Base-by-base conservation (phyloP, 1,284 basidiomycete genomes). In the Tetrapyrgos nigripes region DNA sequence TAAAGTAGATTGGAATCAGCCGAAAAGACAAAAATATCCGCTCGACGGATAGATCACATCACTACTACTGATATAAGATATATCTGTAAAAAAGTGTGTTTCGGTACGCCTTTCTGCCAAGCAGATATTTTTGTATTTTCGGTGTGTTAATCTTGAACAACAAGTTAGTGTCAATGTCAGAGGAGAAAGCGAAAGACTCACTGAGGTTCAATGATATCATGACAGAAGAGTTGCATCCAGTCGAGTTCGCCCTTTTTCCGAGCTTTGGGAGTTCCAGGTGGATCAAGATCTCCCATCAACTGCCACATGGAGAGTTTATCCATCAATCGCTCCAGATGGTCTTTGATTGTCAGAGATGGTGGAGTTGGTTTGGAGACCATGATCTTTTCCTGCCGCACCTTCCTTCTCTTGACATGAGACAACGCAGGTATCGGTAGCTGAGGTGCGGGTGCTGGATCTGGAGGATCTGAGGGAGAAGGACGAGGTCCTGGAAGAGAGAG, bases 271-370 rank as follows among this genome's bases (percentile, higher is more conserved):
- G 35, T 50, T 17, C 58, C 46, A 56, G 60, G 66, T 37, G 60
- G 70, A 31, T 78, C 77, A 55, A 83, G 67, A 14, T 73, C 71
- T 11, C 68, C 72, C 62, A 86, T 74, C 11, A 92, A 80, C 65
- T 92, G 90, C 88, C 89, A 90, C 72, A 83, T 85, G 4, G 85
- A 87, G 4, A 92, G 73, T 66, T 86, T 88, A 72, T 92, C 91
- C 86, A 91, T 89, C 70, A 89, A 86, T 2, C 79, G 76, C 68
- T 92, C 90, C 2, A 92, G 71, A 11, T 80, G 79, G 33, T 87
- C 85, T 56, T 83, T 82, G n/a, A n/a, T n/a, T n/a, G n/a, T n/a
- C n/a, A n/a, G n/a, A n/a, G n/a, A n/a, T n/a, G n/a, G n/a, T n/a
- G n/a, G n/a, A n/a, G n/a, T n/a, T 1, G 77, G 63, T 11, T 76